A percentile compares a stretch with the other conserved stretches of the same genome.
Evolutionary conservation across 257 asterid species (phyloP).

Genomic region (Petunia axillaris): DNA sequence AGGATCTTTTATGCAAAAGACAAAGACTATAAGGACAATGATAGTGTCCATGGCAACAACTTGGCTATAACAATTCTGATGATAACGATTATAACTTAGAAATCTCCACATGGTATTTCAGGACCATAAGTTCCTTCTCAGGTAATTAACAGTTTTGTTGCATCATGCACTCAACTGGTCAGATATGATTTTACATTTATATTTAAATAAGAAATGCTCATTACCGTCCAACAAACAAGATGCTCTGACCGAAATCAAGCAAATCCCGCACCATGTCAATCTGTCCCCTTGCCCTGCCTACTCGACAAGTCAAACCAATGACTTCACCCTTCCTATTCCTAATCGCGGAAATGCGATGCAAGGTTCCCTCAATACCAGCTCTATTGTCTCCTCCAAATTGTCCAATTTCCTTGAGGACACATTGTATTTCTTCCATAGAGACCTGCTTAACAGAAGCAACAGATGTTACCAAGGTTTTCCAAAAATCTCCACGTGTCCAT

Average conservation of each 20-base stretch:
- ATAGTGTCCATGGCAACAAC: background rate
- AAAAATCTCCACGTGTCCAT: background rate
- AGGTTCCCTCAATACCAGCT: slow-evolving; percentile 76
- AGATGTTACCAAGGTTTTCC: background rate
- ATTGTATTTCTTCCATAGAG: slow-evolving; percentile 61
- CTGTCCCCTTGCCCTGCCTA: slow-evolving; percentile 66
- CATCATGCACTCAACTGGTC: background rate
- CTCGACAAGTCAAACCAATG: slow-evolving; percentile 79
- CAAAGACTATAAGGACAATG: background rate
- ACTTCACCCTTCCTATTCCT: slow-evolving; percentile 64
- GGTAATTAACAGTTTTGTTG: background rate
- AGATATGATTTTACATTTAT: slow-evolving; percentile 6
- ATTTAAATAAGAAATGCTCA: slow-evolving; percentile 4
- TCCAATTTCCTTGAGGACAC: slow-evolving; percentile 67
- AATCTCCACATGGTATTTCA: background rate
- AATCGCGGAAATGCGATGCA: slow-evolving; percentile 79
- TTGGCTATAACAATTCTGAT: background rate
- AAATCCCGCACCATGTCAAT: slow-evolving; percentile 68
- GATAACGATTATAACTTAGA: background rate
- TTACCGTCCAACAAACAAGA: slow-evolving; percentile 84
- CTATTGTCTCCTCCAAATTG: slow-evolving; percentile 73
- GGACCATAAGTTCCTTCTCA: background rate
- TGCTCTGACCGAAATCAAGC: slow-evolving; percentile 84
- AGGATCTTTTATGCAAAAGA: background rate
- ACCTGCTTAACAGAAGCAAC: slow-evolving; percentile 46